Evolutionary conservation across 768 basidiomycete genomes (phyloP), one percentile per base, ranked within the genome.

Genomic region (Tricholoma matsutake): DNA sequence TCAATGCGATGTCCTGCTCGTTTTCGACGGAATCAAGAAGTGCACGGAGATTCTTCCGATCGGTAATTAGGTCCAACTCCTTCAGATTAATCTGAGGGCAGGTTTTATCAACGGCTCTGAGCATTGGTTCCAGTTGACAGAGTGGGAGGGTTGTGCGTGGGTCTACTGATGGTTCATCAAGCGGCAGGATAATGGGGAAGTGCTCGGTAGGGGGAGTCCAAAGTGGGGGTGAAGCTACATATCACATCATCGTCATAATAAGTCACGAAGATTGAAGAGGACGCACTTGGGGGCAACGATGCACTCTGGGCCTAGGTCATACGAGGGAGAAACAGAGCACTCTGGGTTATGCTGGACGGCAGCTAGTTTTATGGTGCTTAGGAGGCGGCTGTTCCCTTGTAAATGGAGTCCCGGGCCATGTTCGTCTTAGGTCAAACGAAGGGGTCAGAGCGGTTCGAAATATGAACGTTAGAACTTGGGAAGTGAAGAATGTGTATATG

Each of bases 1-100:
- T 66, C 62, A 20, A 68, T 66, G 31, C 64, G 65, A 52, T 63
- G 59, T 29, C 54, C 57, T 0, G 14, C 41, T 11, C n/a, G 47
- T 11, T 45, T n/a, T 47, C 20, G 28, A 66, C 61, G 52, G 66
- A 65, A 20, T 65, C 60, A 18, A 63, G 49, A 9, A 68, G 62
- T 2, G 65, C 61, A 9, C 65, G 65, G 29, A 68, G 60, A 35
- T 64, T 66, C 29, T 65, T 66, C 29, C 67, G 54, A 25, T 67
- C 65, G 18, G 64, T 63, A 14, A 67, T 63, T 18, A 66, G 35
- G 51, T 68, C 67, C 31, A 63, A 60, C 10, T 66, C 55, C 8
- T 53, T 49, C 20, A 64, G 51, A 18, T 56, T 31, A 28, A 65
- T 14, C 35, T 56, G 57, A 51, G 67, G 65, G n/a, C 63, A 62